Base-by-base conservation (phyloP, 2,329 filamentous ascomycete species). In the Penicillium sp. region DNA sequence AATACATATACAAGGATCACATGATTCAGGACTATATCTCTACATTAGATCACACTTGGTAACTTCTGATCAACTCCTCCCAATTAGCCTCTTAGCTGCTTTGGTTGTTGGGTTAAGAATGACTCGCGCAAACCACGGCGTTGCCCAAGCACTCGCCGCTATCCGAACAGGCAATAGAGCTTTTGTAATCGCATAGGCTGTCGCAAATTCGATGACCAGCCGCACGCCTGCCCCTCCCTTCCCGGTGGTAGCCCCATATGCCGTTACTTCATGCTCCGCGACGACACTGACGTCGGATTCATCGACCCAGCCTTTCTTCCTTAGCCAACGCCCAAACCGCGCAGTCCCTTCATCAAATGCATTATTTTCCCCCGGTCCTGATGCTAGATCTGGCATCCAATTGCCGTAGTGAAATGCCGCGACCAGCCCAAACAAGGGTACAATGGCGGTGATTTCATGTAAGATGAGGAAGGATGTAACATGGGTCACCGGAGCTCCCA, bases 121-220 rank as follows among this genome's bases (percentile, higher is more conserved):
- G 22, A 84, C 77, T 44, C 87, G 83, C 1, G 93, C 93, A 80
- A 98, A 96, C 89, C 91, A 96, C 4, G 95, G 95, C 47, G 95
- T 96, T 14, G 84, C 89, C 91, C 90, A 96, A 4, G 96, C 83
- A 76, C 93, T 96, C 7, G 86, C 75, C 26, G 88, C 78, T 59
- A 99, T 84, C 64, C 95, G 83, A 13, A 90, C 68, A 0, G 95
- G 91, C 61, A 99, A 73, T 57, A 98, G 70, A 16, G 86, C 86
- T 77, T 99, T 99, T 1, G 91, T 96, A 61, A 97, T 84, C 1
- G 91, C 90, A 79, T 95, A 99, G 5, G 95, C 93, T 21, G 95
- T 89, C 24, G 91, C 95, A 62, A 98, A 85, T 73, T 88, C 85
- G 22, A 87, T 75, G 31, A 88, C 76, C 57, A 86, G 59, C 58